A percentile compares a stretch with the other conserved stretches of the same genome.
phyloP scores from a whole-genome alignment of 2,329 filamentous ascomycete genomes.

The Phialophora expanda region DNA sequence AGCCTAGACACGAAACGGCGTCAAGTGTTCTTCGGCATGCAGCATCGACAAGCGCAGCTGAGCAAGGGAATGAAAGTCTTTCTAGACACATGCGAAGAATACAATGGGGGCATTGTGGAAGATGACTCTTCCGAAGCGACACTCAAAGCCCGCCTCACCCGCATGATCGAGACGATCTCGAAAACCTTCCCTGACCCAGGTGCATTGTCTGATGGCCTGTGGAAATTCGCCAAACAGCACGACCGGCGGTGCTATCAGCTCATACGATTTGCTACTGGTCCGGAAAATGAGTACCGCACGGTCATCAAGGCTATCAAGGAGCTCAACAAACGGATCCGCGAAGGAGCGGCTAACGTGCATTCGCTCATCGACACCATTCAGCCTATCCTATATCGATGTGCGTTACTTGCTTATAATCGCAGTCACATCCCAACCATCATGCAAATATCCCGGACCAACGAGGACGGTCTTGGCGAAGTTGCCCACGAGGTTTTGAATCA shows the following conservation, averaged over 20 bases:
- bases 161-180: constrained; percentile 73
- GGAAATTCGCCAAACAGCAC: constrained; percentile 88
- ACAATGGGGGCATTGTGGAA: constrained; percentile 83
- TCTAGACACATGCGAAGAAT: constrained; percentile 82
- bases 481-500: constrained; percentile 91
- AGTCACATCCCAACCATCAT: constrained; percentile 92
- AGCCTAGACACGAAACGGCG: constrained; percentile 78
- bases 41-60: constrained; percentile 75
- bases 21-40: constrained; percentile 85
- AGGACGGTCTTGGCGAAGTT: constrained; percentile 74
- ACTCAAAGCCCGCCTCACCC: constrained; percentile 71
- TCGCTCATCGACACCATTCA: constrained; percentile 76
- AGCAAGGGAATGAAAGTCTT: constrained; percentile 76
- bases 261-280: constrained; percentile 80
- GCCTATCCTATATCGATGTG: constrained; percentile 80
- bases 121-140: constrained; percentile 69
- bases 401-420: constrained; percentile 87
- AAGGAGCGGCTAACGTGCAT: constrained; percentile 55
- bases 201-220: constrained; percentile 75
- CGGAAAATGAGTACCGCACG: constrained; percentile 89
- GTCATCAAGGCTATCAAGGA: constrained; percentile 90
- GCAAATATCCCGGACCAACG: constrained; percentile 81
- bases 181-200: constrained; percentile 76
- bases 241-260: constrained; percentile 90
- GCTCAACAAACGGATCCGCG: constrained; percentile 78